phyloP scores from a whole-genome alignment of 129 eudicot genomes.

The Arctium lappa region DNA sequence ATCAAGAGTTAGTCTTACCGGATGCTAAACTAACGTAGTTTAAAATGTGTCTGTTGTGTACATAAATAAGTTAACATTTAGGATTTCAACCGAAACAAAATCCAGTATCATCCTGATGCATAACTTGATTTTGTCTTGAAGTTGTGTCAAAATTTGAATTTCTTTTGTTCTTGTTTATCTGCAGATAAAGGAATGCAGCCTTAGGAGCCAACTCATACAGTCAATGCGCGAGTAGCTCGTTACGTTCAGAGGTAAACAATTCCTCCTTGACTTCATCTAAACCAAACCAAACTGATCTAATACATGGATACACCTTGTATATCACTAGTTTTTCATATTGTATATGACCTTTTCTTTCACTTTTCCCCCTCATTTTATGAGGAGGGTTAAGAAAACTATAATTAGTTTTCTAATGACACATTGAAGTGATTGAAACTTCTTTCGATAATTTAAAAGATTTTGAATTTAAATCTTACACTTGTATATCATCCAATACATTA shows the following conservation, averaged over 20 bases:
- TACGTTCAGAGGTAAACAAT: conserved; percentile 15
- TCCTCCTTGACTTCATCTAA: not conserved
- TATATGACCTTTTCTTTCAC: not conserved
- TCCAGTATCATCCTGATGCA: too few relatives aligned
- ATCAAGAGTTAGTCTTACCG: not conserved
- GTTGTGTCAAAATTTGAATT: not conserved
- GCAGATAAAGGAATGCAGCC: conserved; percentile 82
- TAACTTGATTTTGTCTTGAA: not conserved
- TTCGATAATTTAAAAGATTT: not conserved
- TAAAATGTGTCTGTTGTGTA: not conserved
- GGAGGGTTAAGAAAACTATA: not conserved
- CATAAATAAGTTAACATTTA: not conserved
- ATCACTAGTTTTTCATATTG: not conserved
- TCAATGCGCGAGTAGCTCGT: conserved; percentile 32
- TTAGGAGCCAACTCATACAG: conserved; percentile 69
- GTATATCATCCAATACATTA: not conserved
- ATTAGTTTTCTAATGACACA: not conserved
- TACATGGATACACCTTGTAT: not conserved
- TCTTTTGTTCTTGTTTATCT: not conserved
- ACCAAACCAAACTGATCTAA: not conserved
- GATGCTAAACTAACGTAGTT: not conserved
- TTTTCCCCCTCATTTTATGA: not conserved
- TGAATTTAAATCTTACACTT: not conserved
- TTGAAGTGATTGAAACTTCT: not conserved
- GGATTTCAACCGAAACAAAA: not conserved